phyloP scores from a whole-genome alignment of 306 rosid genomes.

The Quercus engelmannii region DNA sequence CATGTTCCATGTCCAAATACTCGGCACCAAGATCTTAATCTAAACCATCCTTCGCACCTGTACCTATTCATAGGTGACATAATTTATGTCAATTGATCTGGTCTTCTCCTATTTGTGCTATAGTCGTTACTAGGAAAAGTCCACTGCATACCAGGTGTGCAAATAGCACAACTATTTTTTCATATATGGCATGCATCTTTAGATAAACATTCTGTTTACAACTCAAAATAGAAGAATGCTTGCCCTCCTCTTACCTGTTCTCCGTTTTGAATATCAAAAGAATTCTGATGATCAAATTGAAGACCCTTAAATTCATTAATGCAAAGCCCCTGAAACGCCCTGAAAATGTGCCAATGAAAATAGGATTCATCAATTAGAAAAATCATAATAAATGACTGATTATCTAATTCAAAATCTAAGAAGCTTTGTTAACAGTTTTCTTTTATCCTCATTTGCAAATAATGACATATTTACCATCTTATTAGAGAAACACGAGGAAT shows the following conservation, averaged over 20 bases:
- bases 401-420: neutral
- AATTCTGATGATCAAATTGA: constrained; percentile 78
- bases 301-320: constrained; percentile 83
- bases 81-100: neutral
- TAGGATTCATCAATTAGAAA: constrained; percentile 12
- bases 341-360: constrained; percentile 42
- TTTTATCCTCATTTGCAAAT: constrained; percentile 5
- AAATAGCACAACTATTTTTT: neutral
- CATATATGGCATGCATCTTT: neutral
- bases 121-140: neutral
- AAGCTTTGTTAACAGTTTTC: neutral
- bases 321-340: constrained; percentile 97
- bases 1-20: neutral
- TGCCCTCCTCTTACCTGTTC: constrained; percentile 64
- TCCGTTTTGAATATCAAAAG: constrained; percentile 81
- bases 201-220: neutral
- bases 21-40: neutral
- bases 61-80: neutral
- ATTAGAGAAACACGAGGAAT: constrained; percentile 84
- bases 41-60: neutral
- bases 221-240: neutral
- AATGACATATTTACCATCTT: constrained; percentile 62
- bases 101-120: neutral
- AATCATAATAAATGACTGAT: neutral
- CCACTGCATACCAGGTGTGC: neutral